These are phyloP conservation scores for Pichia californica DNA, from an alignment of 805 yeast species.

Conservation along the genomic window DNA sequence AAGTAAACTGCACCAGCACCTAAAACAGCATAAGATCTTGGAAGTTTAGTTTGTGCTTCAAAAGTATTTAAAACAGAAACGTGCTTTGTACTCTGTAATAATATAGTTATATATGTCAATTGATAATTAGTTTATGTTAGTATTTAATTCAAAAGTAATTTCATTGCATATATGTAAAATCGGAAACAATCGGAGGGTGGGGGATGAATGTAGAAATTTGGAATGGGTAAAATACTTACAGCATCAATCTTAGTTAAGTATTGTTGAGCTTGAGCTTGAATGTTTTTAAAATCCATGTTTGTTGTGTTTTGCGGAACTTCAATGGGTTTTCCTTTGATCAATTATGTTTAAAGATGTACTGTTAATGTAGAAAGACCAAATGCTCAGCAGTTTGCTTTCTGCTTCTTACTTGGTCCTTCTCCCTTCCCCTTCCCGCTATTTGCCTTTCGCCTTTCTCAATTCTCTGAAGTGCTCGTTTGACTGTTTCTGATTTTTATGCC, in stretches of 20 bases:
- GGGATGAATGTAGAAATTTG: too few relatives aligned
- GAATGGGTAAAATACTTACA: slow-evolving; percentile 12
- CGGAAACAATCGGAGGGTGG: not conserved
- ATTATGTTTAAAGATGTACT: too few relatives aligned
- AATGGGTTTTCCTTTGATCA: too few relatives aligned
- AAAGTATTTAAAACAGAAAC: slow-evolving; percentile 31
- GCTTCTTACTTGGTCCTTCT: too few relatives aligned
- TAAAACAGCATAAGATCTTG: slow-evolving; percentile 80
- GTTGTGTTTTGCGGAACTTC: too few relatives aligned
- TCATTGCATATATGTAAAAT: too few relatives aligned
- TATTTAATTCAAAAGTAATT: too few relatives aligned
- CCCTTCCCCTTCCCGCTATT: not conserved
- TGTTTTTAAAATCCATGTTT: slow-evolving; percentile 24
- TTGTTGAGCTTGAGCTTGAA: slow-evolving; percentile 25
- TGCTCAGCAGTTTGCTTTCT: too few relatives aligned
- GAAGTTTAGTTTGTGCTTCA: slow-evolving; percentile 44
- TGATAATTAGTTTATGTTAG: too few relatives aligned
- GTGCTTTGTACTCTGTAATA: slow-evolving; percentile 21
- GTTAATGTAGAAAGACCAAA: too few relatives aligned
- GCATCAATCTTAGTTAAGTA: slow-evolving; percentile 22
- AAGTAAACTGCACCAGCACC: slow-evolving; percentile 63
- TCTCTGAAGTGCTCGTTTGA: not conserved
- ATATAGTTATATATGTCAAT: too few relatives aligned
- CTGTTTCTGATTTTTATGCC: slow-evolving; percentile 2
- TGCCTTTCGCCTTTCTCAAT: not conserved